phyloP scores from a whole-genome alignment of 768 basidiomycete species.

The Russula virescens region DNA sequence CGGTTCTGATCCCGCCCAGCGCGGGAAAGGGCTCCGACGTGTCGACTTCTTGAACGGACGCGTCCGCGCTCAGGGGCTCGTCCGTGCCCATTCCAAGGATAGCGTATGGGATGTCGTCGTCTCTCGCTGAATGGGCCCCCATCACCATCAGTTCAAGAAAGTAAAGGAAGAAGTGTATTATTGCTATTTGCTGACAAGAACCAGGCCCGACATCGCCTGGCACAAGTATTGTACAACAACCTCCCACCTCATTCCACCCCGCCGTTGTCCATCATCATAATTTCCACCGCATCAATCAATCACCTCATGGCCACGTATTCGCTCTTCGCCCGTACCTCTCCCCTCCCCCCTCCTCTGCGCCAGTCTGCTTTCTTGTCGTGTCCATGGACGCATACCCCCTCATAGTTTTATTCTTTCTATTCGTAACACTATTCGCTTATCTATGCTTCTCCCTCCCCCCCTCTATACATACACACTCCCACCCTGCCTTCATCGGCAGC shows the following conservation, averaged over 20 bases:
- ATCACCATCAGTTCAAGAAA: neutral
- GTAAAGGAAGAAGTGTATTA: constrained; percentile 20
- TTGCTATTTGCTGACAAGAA: constrained; percentile 14
- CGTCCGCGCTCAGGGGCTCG: constrained; percentile 4
- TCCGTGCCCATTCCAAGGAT: constrained; percentile 16
- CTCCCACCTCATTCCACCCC: constrained; percentile 10
- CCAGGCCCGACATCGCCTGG: neutral
- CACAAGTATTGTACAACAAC: constrained; percentile 18
- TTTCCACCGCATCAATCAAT: neutral
- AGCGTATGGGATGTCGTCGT: constrained; percentile 11
- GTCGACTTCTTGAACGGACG: constrained; percentile 8
- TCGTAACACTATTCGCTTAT: constrained; percentile 20
- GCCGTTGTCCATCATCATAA: constrained; percentile 15
- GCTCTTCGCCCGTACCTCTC: neutral
- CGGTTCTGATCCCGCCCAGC: neutral
- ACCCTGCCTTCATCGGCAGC: neutral
- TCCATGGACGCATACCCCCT: constrained; percentile 10
- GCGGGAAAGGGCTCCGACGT: constrained; percentile 12
- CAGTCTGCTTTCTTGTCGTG: constrained; percentile 8
- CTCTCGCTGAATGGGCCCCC: neutral
- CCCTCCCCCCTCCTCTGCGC: constrained; percentile 3
- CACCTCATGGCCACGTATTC: neutral
- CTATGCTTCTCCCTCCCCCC: neutral
- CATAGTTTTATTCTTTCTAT: constrained; percentile 4
- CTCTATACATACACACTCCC: neutral